Conservation (phyloP, 2,329 filamentous ascomycete species). For the Nemania sp. region DNA sequence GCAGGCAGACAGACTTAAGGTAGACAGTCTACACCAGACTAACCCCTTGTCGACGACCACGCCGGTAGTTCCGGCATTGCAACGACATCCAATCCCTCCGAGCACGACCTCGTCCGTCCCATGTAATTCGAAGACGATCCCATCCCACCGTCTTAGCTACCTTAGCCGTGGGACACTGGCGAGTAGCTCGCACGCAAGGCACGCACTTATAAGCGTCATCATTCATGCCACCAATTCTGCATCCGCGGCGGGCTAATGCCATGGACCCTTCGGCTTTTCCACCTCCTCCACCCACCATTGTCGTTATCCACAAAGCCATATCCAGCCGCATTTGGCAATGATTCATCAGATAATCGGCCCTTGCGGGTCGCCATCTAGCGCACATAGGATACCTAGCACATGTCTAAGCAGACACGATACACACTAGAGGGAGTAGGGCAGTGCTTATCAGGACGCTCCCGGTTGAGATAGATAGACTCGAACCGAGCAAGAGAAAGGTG, state of each 20-base stretch:
- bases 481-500: neutral
- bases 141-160: neutral
- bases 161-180: neutral
- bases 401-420: neutral
- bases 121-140: constrained; percentile 17
- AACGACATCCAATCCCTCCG: constrained; percentile 24
- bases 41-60: neutral
- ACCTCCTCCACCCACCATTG: constrained; percentile 2
- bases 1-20: too few species aligned
- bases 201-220: constrained; percentile 28
- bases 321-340: constrained; percentile 23
- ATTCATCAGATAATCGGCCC: constrained; percentile 26
- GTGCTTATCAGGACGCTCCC: constrained; percentile 21
- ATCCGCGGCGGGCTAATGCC: constrained; percentile 4
- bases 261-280: constrained; percentile 2
- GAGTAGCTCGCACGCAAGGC: constrained; percentile 23
- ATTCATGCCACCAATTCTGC: neutral
- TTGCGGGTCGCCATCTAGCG: constrained; percentile 11
- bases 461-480: neutral
- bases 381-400: neutral
- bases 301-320: constrained; percentile 1
- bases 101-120: constrained; percentile 17
- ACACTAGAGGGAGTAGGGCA: too few species aligned
- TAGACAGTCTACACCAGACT: neutral
- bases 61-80: constrained; percentile 23